Percentiles rank a stretch among this genome's conserved stretches.
These are phyloP conservation scores for Glaciozyma antarctica DNA, from an alignment of 768 basidiomycete species.

Conservation along the genomic window DNA sequence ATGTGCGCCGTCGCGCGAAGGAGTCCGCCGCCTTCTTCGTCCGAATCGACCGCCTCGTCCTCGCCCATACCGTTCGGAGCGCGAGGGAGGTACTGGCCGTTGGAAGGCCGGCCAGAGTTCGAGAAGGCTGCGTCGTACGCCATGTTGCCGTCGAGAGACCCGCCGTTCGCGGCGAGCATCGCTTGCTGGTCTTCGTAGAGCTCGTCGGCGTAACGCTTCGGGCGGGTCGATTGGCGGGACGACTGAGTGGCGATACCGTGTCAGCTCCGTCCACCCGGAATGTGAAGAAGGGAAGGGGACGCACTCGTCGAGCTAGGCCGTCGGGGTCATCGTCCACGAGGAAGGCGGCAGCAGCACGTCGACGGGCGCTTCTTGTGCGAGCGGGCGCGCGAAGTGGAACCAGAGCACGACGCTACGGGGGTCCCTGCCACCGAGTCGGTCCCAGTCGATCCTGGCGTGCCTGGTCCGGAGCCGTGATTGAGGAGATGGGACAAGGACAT, in stretches of 20 bases:
- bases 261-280: too few relatives aligned
- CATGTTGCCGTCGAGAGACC: constrained; percentile 3
- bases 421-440: background rate
- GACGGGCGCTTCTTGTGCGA: constrained; percentile 21
- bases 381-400: background rate
- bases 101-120: background rate
- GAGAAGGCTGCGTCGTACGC: background rate
- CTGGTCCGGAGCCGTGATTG: constrained; percentile 1
- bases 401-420: background rate
- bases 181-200: constrained; percentile 12
- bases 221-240: constrained; percentile 14
- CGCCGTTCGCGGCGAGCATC: background rate
- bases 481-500: constrained; percentile 25
- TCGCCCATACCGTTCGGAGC: background rate
- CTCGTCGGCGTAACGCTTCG: constrained; percentile 25
- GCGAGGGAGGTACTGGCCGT: background rate
- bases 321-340: constrained; percentile 15
- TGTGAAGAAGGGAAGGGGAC: background rate
- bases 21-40: constrained; percentile 27
- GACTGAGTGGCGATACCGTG: background rate
- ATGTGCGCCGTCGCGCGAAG: constrained; percentile 26
- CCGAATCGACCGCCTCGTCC: constrained; percentile 14
- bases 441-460: background rate
- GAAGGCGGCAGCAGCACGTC: constrained; percentile 12
- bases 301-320: constrained; percentile 10